Evolutionary conservation across 495 filamentous ascomycete genomes (phyloP).

Genomic region (Stereocaulon alpinum): DNA sequence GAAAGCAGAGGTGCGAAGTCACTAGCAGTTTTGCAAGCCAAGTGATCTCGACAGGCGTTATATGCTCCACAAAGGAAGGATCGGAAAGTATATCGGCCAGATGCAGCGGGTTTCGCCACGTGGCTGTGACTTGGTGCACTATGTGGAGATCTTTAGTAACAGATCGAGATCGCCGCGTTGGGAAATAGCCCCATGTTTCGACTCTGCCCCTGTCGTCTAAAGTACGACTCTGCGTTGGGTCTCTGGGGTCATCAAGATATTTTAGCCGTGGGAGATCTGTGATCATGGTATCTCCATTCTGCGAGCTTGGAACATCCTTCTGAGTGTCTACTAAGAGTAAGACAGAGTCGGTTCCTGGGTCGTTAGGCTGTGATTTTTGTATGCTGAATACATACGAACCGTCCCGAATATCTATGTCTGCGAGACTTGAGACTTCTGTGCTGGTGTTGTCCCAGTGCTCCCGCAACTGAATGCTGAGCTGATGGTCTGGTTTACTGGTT

Average conservation of each 20-base stretch:
- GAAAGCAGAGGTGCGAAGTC: slow-evolving; percentile 1
- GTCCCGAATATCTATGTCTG: background rate
- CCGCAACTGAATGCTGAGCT: slow-evolving; percentile 1
- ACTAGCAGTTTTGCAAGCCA: slow-evolving; percentile 1
- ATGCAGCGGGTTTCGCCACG: background rate
- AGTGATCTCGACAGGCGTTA: background rate
- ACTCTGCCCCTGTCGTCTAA: background rate
- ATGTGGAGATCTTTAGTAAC: background rate
- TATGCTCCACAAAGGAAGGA: background rate
- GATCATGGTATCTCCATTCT: background rate
- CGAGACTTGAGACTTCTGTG: background rate
- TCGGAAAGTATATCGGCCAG: background rate
- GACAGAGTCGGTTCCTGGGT: background rate
- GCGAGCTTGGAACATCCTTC: background rate
- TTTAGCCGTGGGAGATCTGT: background rate
- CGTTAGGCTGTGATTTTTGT: background rate
- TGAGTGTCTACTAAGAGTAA: slow-evolving; percentile 1
- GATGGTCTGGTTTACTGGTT: background rate
- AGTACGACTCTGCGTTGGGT: background rate
- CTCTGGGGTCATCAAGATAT: background rate
- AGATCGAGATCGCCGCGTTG: background rate
- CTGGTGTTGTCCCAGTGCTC: background rate
- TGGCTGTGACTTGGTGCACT: background rate
- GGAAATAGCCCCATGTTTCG: background rate
- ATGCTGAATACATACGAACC: background rate